Conservation (phyloP, 176 grass and related monocot genomes). For the Hordeum marinum region DNA sequence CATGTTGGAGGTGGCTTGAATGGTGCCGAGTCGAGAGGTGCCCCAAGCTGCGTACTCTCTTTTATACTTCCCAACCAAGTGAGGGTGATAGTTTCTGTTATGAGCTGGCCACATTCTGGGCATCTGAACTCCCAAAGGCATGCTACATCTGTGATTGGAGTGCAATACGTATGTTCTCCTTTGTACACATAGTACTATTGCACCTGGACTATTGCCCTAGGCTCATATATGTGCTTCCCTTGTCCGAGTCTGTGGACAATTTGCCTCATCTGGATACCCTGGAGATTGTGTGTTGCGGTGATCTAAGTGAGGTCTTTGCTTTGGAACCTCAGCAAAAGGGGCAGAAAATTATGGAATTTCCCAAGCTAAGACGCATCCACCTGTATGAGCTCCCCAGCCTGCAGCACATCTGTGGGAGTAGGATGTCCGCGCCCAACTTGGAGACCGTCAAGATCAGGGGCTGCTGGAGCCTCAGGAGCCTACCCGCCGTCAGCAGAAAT, state of each 20-base stretch:
- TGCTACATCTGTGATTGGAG: neutral
- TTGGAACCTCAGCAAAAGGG: neutral
- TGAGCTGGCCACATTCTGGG: neutral
- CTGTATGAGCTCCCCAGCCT: neutral
- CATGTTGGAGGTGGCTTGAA: fast-evolving
- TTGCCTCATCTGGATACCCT: neutral
- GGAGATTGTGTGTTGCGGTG: neutral
- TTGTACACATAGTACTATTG: neutral
- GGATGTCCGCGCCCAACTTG: neutral
- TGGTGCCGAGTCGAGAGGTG: neutral
- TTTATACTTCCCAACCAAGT: neutral
- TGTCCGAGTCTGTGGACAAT: neutral
- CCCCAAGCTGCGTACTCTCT: neutral
- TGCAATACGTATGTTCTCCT: neutral
- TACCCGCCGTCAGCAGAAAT: neutral
- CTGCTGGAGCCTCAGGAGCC: neutral
- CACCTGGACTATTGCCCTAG: neutral
- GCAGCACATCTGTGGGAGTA: neutral
- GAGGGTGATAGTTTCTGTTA: neutral
- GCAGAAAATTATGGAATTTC: neutral
- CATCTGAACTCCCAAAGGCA: neutral
- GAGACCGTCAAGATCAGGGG: neutral
- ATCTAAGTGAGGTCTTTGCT: neutral
- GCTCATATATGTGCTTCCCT: neutral
- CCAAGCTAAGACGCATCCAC: neutral